Base-by-base conservation (phyloP, 2,329 filamentous ascomycete species). In the Aspergillus pseudonomiae region DNA sequence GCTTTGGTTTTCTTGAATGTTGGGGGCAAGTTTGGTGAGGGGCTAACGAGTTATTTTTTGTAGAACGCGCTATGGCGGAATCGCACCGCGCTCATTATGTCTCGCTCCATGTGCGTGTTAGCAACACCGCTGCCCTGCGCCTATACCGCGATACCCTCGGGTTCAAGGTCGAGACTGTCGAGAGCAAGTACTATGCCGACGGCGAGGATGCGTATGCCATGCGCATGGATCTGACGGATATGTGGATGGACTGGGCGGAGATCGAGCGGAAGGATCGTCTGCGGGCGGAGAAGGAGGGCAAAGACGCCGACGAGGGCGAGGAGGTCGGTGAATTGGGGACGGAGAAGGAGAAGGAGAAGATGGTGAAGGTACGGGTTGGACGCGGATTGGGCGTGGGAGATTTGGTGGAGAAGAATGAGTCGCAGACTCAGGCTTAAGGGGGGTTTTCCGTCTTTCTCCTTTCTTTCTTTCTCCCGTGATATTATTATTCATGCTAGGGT, bases 141-240 rank as follows among this genome's bases (percentile, higher is more conserved):
- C 87, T 99, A 26, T 99, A 99, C 86, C 89, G 93, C 72, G 91
- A 96, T 76, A 97, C 94, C 0, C 88, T 97, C 0, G 90, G 92
- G 60, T 98, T 97, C 84, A 87, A 89, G 75, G 91, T 92, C 70
- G 92, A 95, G 68, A 95, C 93, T 55, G 70, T 80, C 41, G 78
- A 80, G 67, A 71, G 73, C 66, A 80, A 79, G 67, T 80, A 80
- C 72, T 99, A 99, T 77, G 95, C 95, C 63, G 95, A 99, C 78
- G 94, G 94, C 64, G 95, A 99, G 82, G 93, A 99, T 82, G 95
- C 95, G 43, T 97, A 89, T 77, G 91, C 89, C 75, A 99, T 99
- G 95, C 89, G 89, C 67, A 91, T 97, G 77, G 91, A 98, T 73
- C 85, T 99, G 75, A 82, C 66, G 73, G 68, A 56, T 68, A 79